These are phyloP conservation scores for Torulaspora gathmanii DNA, from an alignment of 805 yeast genomes.

Conservation along the genomic window DNA sequence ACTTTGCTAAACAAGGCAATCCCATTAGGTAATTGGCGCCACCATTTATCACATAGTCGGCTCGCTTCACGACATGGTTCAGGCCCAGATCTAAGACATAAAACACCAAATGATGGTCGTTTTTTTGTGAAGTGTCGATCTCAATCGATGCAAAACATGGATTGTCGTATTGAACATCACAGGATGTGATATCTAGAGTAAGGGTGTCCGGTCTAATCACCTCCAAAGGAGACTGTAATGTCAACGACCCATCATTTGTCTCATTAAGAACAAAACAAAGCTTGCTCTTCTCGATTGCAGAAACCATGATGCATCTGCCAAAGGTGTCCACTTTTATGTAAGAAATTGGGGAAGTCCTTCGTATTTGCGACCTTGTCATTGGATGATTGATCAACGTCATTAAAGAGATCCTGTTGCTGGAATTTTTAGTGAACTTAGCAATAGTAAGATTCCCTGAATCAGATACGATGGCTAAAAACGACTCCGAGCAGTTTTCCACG, in stretches of 20 bases:
- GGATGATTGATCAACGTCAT: constrained; percentile 57
- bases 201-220: constrained; percentile 48
- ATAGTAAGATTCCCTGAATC: constrained; percentile 73
- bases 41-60: constrained; percentile 36
- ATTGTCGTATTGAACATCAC: constrained; percentile 76
- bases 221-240: constrained; percentile 71
- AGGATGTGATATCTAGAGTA: constrained; percentile 50
- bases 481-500: constrained; percentile 49
- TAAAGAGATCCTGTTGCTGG: constrained; percentile 13
- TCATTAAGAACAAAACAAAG: constrained; percentile 61
- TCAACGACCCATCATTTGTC: constrained; percentile 44
- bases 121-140: constrained; percentile 40
- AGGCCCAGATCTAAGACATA: constrained; percentile 86
- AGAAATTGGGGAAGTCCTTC: constrained; percentile 73
- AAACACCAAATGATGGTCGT: constrained; percentile 46
- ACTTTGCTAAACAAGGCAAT: constrained; percentile 49
- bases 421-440: constrained; percentile 39
- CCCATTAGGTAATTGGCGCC: constrained; percentile 53
- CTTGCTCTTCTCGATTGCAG: constrained; percentile 71
- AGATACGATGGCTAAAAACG: constrained; percentile 61
- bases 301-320: constrained; percentile 62
- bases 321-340: constrained; percentile 65
- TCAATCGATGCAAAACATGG: constrained; percentile 85
- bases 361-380: constrained; percentile 65
- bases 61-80: constrained; percentile 60